Conservation (phyloP, 176 grass and related monocot genomes). For the Hordeum vulgare region MorexV3_pseudomolecules_assembly NC_058518.1:466722201-466722700, state of each 20-base stretch:
- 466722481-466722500: background rate
- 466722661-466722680: background rate
- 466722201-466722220: background rate
- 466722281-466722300: slow-evolving; percentile 1
- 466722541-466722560: background rate
- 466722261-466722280: background rate
- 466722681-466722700: background rate
- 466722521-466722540: background rate
- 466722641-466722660: background rate
- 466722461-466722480: background rate
- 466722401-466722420: no score
- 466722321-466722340: background rate
- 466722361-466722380: slow-evolving; percentile 33
- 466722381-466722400: no score
- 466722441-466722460: background rate
- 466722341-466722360: background rate
- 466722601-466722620: background rate
- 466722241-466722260: background rate
- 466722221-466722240: background rate
- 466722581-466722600: background rate
- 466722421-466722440: no score
- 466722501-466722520: background rate
- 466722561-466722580: background rate
- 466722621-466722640: background rate
- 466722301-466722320: background rate